Conservation (phyloP, 23 red algal species). For the Gracilaria caudata region DNA sequence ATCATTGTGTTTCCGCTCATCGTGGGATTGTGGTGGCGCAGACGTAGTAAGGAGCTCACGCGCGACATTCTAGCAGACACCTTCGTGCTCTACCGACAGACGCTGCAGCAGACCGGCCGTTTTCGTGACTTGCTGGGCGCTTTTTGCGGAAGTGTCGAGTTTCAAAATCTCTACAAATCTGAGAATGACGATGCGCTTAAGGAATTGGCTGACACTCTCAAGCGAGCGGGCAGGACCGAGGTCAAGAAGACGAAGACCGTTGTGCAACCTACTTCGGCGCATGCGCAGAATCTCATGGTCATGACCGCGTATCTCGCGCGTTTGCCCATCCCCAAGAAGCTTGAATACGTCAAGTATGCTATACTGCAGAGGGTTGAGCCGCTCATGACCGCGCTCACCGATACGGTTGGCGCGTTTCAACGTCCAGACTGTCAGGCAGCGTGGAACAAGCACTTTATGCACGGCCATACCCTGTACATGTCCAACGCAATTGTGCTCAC, state of each 20-base stretch:
- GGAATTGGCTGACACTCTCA: constrained; percentile 42
- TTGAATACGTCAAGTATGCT: constrained; percentile 41
- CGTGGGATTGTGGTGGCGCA: constrained; percentile 87
- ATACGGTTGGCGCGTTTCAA: constrained; percentile 69
- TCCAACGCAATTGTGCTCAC: constrained; percentile 54
- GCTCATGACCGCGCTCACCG: constrained; percentile 69
- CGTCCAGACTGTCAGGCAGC: constrained; percentile 62
- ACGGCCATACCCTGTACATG: constrained; percentile 68
- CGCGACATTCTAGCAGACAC: constrained; percentile 71
- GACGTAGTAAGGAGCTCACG: constrained; percentile 67
- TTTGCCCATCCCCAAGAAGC: constrained; percentile 61
- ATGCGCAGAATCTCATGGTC: constrained; percentile 58
- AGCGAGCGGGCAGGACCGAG: constrained; percentile 39
- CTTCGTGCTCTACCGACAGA: constrained; percentile 69
- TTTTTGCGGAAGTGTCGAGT: constrained; percentile 68
- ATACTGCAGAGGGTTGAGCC: constrained; percentile 56
- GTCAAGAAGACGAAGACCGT: constrained; percentile 65
- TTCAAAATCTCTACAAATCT: constrained; percentile 50
- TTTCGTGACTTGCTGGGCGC: constrained; percentile 63
- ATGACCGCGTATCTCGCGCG: constrained; percentile 76
- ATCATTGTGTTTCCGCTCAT: constrained; percentile 67
- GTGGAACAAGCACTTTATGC: constrained; percentile 58
- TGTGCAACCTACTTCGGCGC: constrained; percentile 35
- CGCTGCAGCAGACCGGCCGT: constrained; percentile 53
- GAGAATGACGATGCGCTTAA: constrained; percentile 44